Conservation (phyloP, 345 rosid genomes). For the Melaleuca alternifolia region DNA sequence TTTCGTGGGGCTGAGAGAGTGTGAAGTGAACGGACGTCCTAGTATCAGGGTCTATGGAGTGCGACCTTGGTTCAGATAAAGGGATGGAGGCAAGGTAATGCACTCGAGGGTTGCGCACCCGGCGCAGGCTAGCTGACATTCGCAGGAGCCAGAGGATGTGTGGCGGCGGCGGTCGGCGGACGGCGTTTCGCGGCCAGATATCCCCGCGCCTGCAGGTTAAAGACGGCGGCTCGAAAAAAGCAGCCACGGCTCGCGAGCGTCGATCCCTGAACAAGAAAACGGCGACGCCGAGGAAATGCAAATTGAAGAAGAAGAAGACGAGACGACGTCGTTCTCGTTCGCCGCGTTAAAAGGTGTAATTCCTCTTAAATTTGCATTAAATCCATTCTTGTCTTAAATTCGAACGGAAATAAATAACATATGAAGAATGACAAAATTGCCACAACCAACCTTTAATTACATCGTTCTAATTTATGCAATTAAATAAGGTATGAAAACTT, state of each 20-base stretch:
- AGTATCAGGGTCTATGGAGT: background rate
- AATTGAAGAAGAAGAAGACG: background rate
- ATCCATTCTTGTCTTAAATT: background rate
- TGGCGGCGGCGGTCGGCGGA: background rate
- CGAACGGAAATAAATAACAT: background rate
- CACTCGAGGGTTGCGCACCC: conserved; percentile 4
- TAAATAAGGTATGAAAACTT: background rate
- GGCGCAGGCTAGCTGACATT: conserved; percentile 21
- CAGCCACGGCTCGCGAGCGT: background rate
- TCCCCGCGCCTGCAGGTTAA: background rate
- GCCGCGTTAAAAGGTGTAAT: background rate
- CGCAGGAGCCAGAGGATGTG: background rate
- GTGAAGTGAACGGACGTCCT: background rate
- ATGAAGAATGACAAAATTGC: background rate
- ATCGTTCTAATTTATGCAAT: background rate
- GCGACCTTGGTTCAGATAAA: background rate
- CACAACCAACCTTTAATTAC: background rate
- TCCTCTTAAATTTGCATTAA: too few relatives aligned
- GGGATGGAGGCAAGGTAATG: background rate
- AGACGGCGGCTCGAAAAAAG: background rate
- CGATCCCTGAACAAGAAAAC: background rate
- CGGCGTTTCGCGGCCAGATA: background rate
- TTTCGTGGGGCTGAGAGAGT: background rate
- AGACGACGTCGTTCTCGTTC: background rate
- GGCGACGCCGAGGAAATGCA: background rate